phyloP scores from a whole-genome alignment of 1,284 basidiomycete species.

The Trichosporon faecale region DNA sequence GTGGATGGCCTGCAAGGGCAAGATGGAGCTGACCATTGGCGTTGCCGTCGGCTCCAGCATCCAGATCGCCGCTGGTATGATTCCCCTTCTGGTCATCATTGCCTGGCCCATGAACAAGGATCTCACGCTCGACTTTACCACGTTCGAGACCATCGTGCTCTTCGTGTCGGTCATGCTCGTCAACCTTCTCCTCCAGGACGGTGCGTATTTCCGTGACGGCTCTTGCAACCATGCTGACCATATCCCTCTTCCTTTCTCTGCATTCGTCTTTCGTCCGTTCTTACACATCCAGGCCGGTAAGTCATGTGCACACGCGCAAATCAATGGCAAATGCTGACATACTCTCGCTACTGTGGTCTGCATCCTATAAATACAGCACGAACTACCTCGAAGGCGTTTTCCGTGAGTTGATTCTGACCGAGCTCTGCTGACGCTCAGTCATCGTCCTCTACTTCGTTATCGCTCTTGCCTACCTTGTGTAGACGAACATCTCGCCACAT shows the following conservation, averaged over 20 bases:
- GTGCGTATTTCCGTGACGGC: slow-evolving; percentile 27
- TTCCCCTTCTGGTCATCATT: slow-evolving; percentile 76
- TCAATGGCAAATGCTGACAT: slow-evolving; percentile 6
- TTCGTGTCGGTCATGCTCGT: slow-evolving; percentile 82
- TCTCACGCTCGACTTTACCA: slow-evolving; percentile 73
- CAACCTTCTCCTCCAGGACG: slow-evolving; percentile 71
- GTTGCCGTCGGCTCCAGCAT: slow-evolving; percentile 89
- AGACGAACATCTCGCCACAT: background rate
- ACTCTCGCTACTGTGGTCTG: background rate
- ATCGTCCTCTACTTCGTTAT: slow-evolving; percentile 22
- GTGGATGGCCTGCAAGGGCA: slow-evolving; percentile 81
- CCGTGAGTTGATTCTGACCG: slow-evolving; percentile 35
- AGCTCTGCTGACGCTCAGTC: slow-evolving; percentile 34
- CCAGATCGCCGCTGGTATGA: slow-evolving; percentile 84
- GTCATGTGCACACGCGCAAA: background rate
- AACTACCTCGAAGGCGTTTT: slow-evolving; percentile 86
- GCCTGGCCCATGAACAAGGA: slow-evolving; percentile 76
- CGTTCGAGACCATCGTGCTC: slow-evolving; percentile 68
- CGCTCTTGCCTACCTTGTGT: slow-evolving; percentile 15
- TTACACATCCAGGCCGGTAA: background rate
- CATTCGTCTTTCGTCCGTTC: background rate
- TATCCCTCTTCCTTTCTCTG: background rate
- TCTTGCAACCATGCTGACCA: background rate
- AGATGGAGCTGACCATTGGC: slow-evolving; percentile 70
- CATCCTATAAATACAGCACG: slow-evolving; percentile 57